Evolutionary conservation across 208 protist species (phyloP), one percentile per base, ranked within the genome.

Genomic region (Jaenimonas drosophilae): DNA sequence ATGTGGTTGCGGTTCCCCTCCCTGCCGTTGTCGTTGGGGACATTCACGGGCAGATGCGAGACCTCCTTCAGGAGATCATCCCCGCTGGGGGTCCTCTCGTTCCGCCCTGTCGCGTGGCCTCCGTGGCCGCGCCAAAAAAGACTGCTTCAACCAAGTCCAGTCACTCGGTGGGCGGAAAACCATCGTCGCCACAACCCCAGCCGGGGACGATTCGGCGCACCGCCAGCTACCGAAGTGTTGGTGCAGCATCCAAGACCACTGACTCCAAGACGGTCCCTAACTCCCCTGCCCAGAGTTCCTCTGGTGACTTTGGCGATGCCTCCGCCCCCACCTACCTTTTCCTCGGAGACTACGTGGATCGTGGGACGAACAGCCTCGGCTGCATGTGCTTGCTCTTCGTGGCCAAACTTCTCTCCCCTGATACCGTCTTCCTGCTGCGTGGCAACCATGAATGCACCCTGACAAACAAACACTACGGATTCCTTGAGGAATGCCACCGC

Each of bases 381-480:
- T 97, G 95, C 19, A 47, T 96, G n/a, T 73, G 65, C 20, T 56
- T 98, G 17, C 76, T 98, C 14, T 89, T 97, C 36, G 86, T 94
- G 6, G 97, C 97, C 48, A 99, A 99, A 65, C 74, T 99, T 49
- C 83, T 97, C 33, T 98, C 96, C 39, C 97, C 96, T 14, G 72
- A 97, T 36, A 98, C 96, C 42, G 97, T 99, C 47, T 99, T 98
- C 58, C 76, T 99, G 20, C 71, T 99, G 3, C 80, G 98, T 28
- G 98, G 98, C 27, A 99, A 99, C 72, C 98, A 99, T 70, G 98
- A 99, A 75, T 98, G 92, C 65, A 70, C 86, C 4, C 91, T 89
- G 16, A 99, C 99, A 44, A 99, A 99, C 59, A 69, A 96, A 40
- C 96, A 99, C 55, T 99, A 99, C 69, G 98, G 98, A 33, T 99